Percentiles rank a stretch among this genome's conserved stretches.
Evolutionary conservation across 352 stramenopile species (phyloP).

Genomic region (Phytophthora meadii): DNA sequence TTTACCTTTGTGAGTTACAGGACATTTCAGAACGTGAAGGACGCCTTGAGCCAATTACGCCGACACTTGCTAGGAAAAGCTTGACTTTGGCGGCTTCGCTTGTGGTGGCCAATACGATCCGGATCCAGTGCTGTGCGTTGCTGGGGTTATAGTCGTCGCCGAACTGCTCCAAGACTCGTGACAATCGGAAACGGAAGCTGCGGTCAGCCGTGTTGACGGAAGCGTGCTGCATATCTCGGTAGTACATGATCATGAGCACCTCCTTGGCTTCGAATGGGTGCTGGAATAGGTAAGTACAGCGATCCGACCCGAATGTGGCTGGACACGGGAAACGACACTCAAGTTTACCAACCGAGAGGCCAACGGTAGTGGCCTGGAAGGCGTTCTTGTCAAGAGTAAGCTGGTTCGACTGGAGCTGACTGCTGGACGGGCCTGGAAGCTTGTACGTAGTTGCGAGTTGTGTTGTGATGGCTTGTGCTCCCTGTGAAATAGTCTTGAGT

Average conservation of each 20-base stretch:
- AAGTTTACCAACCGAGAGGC: slow-evolving; percentile 58
- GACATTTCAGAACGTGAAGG: slow-evolving; percentile 4
- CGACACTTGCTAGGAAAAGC: slow-evolving; percentile 36
- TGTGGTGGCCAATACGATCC: slow-evolving; percentile 56
- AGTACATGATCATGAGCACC: slow-evolving; percentile 81
- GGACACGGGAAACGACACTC: slow-evolving; percentile 72
- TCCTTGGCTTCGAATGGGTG: slow-evolving; percentile 74
- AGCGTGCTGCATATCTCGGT: slow-evolving; percentile 67
- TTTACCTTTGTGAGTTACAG: slow-evolving; percentile 28
- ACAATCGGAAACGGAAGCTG: slow-evolving; percentile 59
- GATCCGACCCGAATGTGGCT: slow-evolving; percentile 53
- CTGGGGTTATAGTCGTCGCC: slow-evolving; percentile 62
- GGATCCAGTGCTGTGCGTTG: slow-evolving; percentile 69
- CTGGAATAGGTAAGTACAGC: slow-evolving; percentile 75
- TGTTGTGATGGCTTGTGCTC: slow-evolving; percentile 54
- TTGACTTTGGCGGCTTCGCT: slow-evolving; percentile 56
- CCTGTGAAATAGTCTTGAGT: slow-evolving; percentile 62
- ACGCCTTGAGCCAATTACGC: slow-evolving; percentile 14
- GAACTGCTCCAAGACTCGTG: slow-evolving; percentile 59
- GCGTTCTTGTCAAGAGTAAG: slow-evolving; percentile 5
- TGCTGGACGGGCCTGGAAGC: slow-evolving; percentile 25
- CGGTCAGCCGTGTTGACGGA: slow-evolving; percentile 48
- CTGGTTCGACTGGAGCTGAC: background rate
- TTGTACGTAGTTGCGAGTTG: slow-evolving; percentile 57
- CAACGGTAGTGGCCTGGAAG: slow-evolving; percentile 62